phyloP scores from a whole-genome alignment of 495 filamentous ascomycete species.

The Neurospora sp. region DNA sequence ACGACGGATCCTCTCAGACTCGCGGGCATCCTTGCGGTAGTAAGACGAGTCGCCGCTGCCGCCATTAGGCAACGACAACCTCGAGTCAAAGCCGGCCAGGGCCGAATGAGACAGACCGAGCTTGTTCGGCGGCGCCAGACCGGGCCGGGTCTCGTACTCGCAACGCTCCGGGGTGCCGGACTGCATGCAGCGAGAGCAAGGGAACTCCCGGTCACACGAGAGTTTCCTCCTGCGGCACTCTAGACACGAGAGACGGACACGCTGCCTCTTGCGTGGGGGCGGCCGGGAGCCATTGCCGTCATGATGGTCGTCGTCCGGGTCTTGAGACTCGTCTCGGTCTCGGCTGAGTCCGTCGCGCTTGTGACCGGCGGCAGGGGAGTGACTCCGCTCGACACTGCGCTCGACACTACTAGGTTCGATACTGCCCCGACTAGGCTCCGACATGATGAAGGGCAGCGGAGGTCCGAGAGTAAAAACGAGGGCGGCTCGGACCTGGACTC shows the following conservation, averaged over 20 bases:
- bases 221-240: conserved; percentile 41
- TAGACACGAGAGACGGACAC: conserved; percentile 38
- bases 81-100: conserved; percentile 23
- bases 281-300: conserved; percentile 19
- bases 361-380: background rate
- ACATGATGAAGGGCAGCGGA: background rate
- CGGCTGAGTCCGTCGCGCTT: background rate
- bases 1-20: conserved; percentile 36
- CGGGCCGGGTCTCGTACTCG: conserved; percentile 39
- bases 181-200: conserved; percentile 41
- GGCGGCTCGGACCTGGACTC: background rate
- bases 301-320: conserved; percentile 9
- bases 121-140: conserved; percentile 28
- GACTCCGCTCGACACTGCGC: background rate
- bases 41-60: conserved; percentile 16
- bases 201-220: conserved; percentile 41
- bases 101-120: conserved; percentile 22
- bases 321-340: background rate
- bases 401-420: background rate
- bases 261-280: conserved; percentile 37
- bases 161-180: conserved; percentile 40
- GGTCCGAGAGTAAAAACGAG: background rate
- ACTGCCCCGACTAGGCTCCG: background rate
- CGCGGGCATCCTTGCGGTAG: conserved; percentile 25
- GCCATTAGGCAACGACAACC: conserved; percentile 22